Conservation (phyloP, 495 filamentous ascomycete species). For the Podospora australis region DNA sequence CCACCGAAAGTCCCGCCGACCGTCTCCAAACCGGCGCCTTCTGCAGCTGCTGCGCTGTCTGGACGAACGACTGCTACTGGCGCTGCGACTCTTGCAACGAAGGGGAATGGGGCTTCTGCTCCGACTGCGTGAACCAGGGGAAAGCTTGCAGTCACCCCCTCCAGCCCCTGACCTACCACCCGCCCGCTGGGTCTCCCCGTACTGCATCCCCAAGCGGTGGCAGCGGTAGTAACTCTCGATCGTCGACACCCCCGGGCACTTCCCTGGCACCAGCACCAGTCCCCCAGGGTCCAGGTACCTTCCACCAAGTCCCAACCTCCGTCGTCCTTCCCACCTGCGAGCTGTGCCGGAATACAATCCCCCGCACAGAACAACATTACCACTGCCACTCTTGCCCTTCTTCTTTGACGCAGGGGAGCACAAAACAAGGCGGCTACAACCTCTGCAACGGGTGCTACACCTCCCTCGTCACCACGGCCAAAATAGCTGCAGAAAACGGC, state of each 20-base stretch:
- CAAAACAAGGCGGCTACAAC: slow-evolving; percentile 73
- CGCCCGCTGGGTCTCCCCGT: too few species aligned
- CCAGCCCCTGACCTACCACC: slow-evolving; percentile 58
- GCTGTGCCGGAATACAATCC: slow-evolving; percentile 64
- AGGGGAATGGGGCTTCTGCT: slow-evolving; percentile 89
- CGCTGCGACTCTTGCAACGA: slow-evolving; percentile 77
- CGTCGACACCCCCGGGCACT: too few species aligned
- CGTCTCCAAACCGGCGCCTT: slow-evolving; percentile 76
- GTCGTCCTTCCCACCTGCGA: slow-evolving; percentile 51
- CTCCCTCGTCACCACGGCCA: slow-evolving; percentile 50
- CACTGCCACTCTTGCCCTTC: slow-evolving; percentile 56
- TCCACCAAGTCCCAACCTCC: background rate
- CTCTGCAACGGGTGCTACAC: slow-evolving; percentile 73
- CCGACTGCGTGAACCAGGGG: slow-evolving; percentile 69
- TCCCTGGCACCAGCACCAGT: background rate
- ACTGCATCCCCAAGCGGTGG: background rate
- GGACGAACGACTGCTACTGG: slow-evolving; percentile 76
- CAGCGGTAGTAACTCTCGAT: background rate
- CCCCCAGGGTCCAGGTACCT: too few species aligned
- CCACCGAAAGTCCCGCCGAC: slow-evolving; percentile 55
- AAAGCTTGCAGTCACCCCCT: slow-evolving; percentile 71
- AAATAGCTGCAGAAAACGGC: slow-evolving; percentile 67
- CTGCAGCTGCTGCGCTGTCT: slow-evolving; percentile 65
- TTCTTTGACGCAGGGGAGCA: slow-evolving; percentile 27
- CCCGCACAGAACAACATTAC: slow-evolving; percentile 58